Percentiles rank a stretch among this genome's conserved stretches.
Conservation (phyloP, 2,329 filamentous ascomycete genomes). For the Fusarium proliferatum region DNA sequence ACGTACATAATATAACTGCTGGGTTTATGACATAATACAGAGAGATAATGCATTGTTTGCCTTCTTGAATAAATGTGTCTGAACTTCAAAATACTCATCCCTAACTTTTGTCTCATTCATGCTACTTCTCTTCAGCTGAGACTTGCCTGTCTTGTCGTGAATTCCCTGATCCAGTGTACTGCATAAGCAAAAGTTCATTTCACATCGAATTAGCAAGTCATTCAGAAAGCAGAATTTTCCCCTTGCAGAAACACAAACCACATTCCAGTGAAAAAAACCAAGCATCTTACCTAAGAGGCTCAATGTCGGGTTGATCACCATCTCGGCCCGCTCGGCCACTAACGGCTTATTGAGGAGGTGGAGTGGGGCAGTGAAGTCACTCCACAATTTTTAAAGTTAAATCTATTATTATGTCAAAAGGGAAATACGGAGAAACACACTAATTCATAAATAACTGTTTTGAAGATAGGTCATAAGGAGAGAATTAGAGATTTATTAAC, state of each 20-base stretch:
- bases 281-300: not conserved
- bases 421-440: too few species aligned
- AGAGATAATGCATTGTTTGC: fast-evolving
- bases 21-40: fast-evolving
- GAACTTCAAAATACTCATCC: fast-evolving
- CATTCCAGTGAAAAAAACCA: not conserved
- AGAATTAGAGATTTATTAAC: fast-evolving
- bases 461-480: too few species aligned
- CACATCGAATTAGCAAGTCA: not conserved
- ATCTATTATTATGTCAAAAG: too few species aligned
- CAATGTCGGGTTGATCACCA: not conserved
- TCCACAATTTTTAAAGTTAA: too few species aligned
- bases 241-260: not conserved
- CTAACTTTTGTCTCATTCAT: too few species aligned
- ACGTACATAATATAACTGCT: not conserved
- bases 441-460: not conserved
- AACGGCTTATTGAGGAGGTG: not conserved
- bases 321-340: not conserved
- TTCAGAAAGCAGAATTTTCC: not conserved
- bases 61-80: fast-evolving
- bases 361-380: not conserved
- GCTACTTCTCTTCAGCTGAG: not conserved
- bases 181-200: not conserved
- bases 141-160: not conserved
- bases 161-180: not conserved